These are phyloP conservation scores for Gossypium trilobum DNA, from an alignment of 441 rosid genomes.

Conservation along the genomic window DNA sequence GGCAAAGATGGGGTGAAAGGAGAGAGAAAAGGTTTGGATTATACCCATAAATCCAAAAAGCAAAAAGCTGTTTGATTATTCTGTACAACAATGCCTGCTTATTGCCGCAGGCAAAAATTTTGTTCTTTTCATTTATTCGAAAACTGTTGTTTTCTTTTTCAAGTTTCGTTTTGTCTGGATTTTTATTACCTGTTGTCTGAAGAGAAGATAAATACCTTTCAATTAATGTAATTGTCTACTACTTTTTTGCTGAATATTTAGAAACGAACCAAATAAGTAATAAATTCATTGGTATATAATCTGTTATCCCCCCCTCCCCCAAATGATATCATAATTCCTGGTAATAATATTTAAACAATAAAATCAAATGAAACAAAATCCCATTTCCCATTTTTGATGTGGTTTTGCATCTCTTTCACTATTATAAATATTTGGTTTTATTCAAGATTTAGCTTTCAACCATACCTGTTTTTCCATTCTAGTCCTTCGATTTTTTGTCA, in stretches of 20 bases:
- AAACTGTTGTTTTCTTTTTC: background rate
- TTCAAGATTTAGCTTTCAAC: no score
- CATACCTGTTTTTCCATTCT: no score
- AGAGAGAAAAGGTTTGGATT: conserved; percentile 19
- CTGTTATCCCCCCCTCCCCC: no score
- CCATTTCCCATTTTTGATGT: no score
- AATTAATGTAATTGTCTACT: background rate
- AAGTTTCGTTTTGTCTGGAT: background rate
- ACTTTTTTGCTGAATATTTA: background rate
- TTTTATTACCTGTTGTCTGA: background rate
- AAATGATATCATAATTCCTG: no score
- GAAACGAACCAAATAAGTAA: no score
- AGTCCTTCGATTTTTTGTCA: no score
- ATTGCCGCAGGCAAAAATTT: background rate
- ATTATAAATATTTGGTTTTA: no score
- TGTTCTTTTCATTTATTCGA: background rate
- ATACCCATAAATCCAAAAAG: conserved; percentile 25
- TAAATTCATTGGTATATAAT: no score
- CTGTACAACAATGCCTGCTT: background rate
- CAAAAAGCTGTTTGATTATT: conserved; percentile 15
- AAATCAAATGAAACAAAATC: no score
- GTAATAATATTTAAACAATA: no score
- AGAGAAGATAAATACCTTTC: background rate
- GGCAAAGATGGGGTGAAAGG: conserved; percentile 31
- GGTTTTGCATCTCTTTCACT: no score